phyloP scores from a whole-genome alignment of 306 rosid species.

The Vicia sativa region DNA sequence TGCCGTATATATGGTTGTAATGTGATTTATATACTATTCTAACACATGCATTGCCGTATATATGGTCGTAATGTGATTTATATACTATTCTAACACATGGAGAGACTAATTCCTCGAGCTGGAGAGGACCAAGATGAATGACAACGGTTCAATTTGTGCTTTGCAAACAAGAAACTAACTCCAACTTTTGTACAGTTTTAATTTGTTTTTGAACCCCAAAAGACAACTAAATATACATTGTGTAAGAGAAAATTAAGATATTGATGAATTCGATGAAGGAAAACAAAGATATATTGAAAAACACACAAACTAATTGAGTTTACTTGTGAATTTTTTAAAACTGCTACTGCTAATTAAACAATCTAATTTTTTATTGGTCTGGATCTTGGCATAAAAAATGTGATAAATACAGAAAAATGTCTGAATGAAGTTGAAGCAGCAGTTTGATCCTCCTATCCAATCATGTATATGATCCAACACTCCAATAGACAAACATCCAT shows the following conservation, averaged over 20 bases:
- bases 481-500: slow-evolving; percentile 17
- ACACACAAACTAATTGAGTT: slow-evolving; percentile 16
- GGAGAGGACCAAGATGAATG: too few relatives aligned
- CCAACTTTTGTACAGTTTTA: neutral
- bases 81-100: too few relatives aligned
- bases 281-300: neutral
- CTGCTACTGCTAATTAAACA: slow-evolving; percentile 15
- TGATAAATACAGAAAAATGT: slow-evolving; percentile 8
- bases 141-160: neutral
- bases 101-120: too few relatives aligned
- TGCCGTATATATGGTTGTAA: too few relatives aligned
- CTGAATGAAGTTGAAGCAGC: slow-evolving; percentile 31
- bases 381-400: slow-evolving; percentile 11
- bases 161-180: slow-evolving; percentile 4
- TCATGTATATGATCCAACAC: slow-evolving; percentile 27
- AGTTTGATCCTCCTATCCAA: slow-evolving; percentile 25
- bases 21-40: too few relatives aligned
- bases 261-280: neutral
- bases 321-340: neutral
- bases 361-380: neutral
- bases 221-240: neutral
- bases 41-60: too few relatives aligned
- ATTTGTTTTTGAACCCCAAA: slow-evolving; percentile 17
- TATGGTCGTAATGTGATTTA: too few relatives aligned
- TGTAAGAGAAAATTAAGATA: neutral